Base-by-base conservation (phyloP, 306 rosid genomes). In the Albizia julibrissin region DNA sequence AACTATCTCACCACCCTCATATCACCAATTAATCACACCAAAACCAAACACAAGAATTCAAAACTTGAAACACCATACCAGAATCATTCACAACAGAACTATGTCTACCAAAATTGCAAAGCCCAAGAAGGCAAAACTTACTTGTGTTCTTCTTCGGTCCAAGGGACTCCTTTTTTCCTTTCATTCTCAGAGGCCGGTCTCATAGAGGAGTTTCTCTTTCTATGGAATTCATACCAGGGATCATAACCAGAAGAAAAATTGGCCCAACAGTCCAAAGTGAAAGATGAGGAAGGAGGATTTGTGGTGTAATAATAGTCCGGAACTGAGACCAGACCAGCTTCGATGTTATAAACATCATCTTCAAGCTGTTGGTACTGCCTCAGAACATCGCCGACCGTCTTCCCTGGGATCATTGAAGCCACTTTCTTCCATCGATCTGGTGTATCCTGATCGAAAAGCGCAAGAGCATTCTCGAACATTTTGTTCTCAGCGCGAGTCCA, bases 61-160 rank as follows among this genome's bases (percentile, higher is more conserved):
- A 62, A 62, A 26, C 2, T 62, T 62, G 21, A 29, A 62, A 50
- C 58, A 64, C 1, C 11, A 29, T 5, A 16, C 6, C 42, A 64
- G n/a, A 29, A 64, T 64, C n/a, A 64, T 15, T 27, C 26, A 61
- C 67, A 62, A 2, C 69, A 12, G 10, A 62, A 62, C 8, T 62
- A 1, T 26, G 5, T 27, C 33, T 1, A 29, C 19, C 69, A 64
- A 16, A 29, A 29, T 29, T 15, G 11, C 1, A 29, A 29, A 64
- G 7, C 40, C 37, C n/a, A 9, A 15, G n/a, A 64, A 31, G 4
- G 26, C 8, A 50, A 2, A 37, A 76, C 87, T 89, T 82, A 95
- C 99, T 86, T 95, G 70, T 95, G 99, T 79, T 95, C 99, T 2
- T 94, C 98, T 83, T 94, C 98, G 1, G 97, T 94, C 98, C 99